phyloP scores from a whole-genome alignment of 208 protist genomes.

The Trypanosoma theileri region DNA sequence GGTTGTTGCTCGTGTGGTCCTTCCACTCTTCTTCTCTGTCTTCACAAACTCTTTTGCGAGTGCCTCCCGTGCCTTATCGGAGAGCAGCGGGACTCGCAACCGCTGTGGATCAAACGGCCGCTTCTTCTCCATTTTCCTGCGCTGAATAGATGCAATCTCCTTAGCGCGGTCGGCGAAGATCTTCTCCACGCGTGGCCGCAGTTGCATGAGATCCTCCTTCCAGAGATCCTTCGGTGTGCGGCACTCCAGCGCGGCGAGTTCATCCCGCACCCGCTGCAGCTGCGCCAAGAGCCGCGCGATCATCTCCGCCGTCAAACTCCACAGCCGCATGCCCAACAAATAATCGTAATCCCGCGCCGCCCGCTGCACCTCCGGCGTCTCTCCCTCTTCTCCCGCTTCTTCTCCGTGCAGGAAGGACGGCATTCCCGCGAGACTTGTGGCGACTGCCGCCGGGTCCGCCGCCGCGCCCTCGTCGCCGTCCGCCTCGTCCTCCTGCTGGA shows the following conservation, averaged over 20 bases:
- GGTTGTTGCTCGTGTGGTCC: neutral
- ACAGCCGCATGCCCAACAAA: constrained; percentile 98
- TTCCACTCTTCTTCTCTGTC: constrained; percentile 33
- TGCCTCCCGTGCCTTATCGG: constrained; percentile 73
- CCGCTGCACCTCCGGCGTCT: constrained; percentile 58
- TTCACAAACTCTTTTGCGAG: constrained; percentile 76
- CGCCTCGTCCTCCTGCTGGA: constrained; percentile 57
- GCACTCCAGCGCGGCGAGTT: constrained; percentile 77
- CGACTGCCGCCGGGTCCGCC: too few species aligned
- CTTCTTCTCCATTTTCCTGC: constrained; percentile 88
- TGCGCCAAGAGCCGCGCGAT: constrained; percentile 92
- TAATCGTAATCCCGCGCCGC: constrained; percentile 96
- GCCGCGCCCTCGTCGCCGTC: constrained; percentile 9
- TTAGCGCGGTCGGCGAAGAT: constrained; percentile 63
- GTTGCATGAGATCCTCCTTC: constrained; percentile 80
- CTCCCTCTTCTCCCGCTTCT: constrained; percentile 32
- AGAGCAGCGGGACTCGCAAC: constrained; percentile 83
- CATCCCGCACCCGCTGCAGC: constrained; percentile 63
- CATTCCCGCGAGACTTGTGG: too few species aligned
- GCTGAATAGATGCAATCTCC: constrained; percentile 72
- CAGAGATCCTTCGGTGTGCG: constrained; percentile 88
- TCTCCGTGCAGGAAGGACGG: too few species aligned
- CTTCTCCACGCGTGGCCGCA: constrained; percentile 57
- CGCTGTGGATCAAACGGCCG: constrained; percentile 63
- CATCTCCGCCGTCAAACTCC: constrained; percentile 96